phyloP scores from a whole-genome alignment of 306 rosid species.

The Inga leiocalycina region DNA sequence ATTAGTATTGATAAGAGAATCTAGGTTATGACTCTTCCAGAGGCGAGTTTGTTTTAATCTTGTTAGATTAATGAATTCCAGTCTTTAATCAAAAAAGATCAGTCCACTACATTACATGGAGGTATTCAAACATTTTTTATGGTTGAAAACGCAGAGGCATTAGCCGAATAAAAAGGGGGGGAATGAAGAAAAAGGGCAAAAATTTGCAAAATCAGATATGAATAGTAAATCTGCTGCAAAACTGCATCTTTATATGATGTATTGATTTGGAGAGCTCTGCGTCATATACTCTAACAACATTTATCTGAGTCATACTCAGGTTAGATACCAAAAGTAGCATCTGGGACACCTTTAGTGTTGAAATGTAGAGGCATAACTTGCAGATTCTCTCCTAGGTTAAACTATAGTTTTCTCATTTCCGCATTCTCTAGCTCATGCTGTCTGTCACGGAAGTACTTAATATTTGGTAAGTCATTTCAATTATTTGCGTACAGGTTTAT shows the following conservation, averaged over 20 bases:
- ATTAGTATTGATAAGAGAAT: too few species aligned
- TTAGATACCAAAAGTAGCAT: background rate
- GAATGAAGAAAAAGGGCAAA: too few species aligned
- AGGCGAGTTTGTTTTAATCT: too few species aligned
- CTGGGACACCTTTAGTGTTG: background rate
- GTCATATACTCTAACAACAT: background rate
- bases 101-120: background rate
- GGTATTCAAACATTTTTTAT: background rate
- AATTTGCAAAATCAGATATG: background rate
- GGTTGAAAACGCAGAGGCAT: background rate
- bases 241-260: background rate
- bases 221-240: background rate
- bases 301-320: background rate
- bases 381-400: background rate
- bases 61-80: too few species aligned
- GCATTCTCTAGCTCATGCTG: background rate
- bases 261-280: background rate
- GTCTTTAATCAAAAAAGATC: background rate
- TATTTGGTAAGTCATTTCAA: conserved; percentile 18
- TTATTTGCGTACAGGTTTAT: conserved; percentile 39
- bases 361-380: conserved; percentile 6
- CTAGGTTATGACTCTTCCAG: too few species aligned
- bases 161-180: background rate
- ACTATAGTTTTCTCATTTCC: background rate
- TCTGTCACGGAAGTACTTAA: background rate